Base-by-base conservation (phyloP, 805 yeast species). In the Ogataea parapolymorpha region DNA sequence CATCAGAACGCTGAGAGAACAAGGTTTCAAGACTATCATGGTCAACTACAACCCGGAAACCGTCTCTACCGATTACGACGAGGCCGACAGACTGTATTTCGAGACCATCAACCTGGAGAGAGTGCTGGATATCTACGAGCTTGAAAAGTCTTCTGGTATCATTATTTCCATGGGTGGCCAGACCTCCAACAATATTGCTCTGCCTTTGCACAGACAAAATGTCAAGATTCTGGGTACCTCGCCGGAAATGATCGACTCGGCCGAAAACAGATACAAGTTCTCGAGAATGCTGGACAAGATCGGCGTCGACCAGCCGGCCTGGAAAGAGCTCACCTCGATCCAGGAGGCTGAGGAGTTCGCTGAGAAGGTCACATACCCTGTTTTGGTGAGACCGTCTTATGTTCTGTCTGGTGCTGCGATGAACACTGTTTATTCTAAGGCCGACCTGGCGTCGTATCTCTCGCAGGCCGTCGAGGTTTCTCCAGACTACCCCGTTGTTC, bases 91-190 rank as follows among this genome's bases (percentile, higher is more conserved):
- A 65, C 77, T 91, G 54, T 91, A 93, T 71, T 91, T 91, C 59
- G 99, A 91, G 74, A 90, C 93, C 32, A 86, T 91, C 66, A 88
- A 88, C 66, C 72, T 90, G 57, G 99, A 91, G 72, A 79, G 97
- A 64, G 91, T 91, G 23, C 72, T 91, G 59, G 99, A 91, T 70
- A 89, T 91, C 55, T 93, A 91, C 63, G 96, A 91, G 63, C 69
- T 88, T 43, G 98, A 93, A 71, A 77, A 79, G 54, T 83, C 96
- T 28, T 67, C 80, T 10, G 99, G 98, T 72, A 97, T 91, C 44
- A 81, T 91, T 45, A 87, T 91, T 50, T 83, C 97, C 43, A 89
- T 91, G 95, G 99, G 99, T 76, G 99, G 99, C 63, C 99, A 91
- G 72, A 87, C 96, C 25, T 87, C 98, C 11, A 90, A 91, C 72